Evolutionary conservation across 2,329 filamentous ascomycete genomes (phyloP), one percentile per base, ranked within the genome.

Genomic region (Berkeleyomyces rouxiae): DNA sequence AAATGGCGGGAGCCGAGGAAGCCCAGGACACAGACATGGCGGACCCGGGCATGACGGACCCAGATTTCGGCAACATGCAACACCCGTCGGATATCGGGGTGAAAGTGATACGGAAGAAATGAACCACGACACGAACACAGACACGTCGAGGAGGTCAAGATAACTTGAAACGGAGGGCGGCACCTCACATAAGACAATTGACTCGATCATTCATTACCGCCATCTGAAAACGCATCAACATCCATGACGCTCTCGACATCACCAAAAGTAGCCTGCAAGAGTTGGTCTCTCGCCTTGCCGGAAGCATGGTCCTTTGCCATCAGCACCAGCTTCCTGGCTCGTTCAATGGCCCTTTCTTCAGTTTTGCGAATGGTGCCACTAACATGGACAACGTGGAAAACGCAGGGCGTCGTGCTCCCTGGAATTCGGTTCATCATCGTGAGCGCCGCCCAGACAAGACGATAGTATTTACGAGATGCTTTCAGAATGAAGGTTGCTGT

Each of bases 401-500:
- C 85, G 69, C 91, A 95, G 64, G 79, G 77, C 33, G 82, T 81
- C 70, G 77, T 78, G 64, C 74, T 79, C 2, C 80, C 73, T 6
- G 83, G 89, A 0, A 96, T 75, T 13, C 74, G 79, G 31, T 84
- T 84, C 77, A 93, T 86, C 68, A 90, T 88, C 0, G 89, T 88
- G 61, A 99, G 76, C 0, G 90, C 88, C 0, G 90, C 85, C 93
- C 93, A 99, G 3, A 96, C 85, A 66, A 96, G 81, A 57, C 89
- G 82, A 71, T 91, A 95, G 67, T 95, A 85, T 13, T 85, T 83
- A 63, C 93, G 84, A 2, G 88, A 83, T 67, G 91, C 89, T 66
- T 88, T 83, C 46, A 99, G 78, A 65, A 99, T 99, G 62, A 92
- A 90, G 0, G 92, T 99, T 4, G 89, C 95, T 0, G 93, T 99